Evolutionary conservation across 164 flowering plant species (phyloP).

Genomic region (Kingdonia uniflora): DNA sequence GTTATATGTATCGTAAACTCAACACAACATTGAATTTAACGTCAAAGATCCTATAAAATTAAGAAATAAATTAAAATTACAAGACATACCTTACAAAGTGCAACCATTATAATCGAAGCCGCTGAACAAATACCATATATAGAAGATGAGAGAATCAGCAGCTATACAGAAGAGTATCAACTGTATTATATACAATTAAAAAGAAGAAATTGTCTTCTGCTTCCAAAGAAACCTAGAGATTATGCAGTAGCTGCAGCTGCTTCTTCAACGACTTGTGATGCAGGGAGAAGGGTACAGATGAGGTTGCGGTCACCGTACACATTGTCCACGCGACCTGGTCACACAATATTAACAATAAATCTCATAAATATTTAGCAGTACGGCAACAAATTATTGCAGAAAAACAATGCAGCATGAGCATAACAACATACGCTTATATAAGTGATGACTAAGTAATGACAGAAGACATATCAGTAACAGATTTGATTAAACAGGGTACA

Average conservation of each 20-base stretch:
- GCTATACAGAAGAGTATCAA: background rate
- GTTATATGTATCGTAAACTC: too few relatives aligned
- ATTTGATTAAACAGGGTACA: too few relatives aligned
- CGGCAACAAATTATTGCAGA: too few relatives aligned
- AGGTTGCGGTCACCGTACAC: conserved; percentile 98
- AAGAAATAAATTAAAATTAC: background rate
- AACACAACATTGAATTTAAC: too few relatives aligned
- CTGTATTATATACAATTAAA: conserved; percentile 13
- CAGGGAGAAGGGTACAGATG: conserved; percentile 81
- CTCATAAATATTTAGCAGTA: too few relatives aligned
- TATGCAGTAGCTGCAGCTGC: conserved; percentile 77
- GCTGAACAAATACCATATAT: conserved; percentile 5
- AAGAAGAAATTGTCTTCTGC: background rate
- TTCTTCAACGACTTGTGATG: conserved; percentile 60
- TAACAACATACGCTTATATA: too few relatives aligned
- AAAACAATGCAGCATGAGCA: too few relatives aligned
- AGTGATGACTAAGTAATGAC: too few relatives aligned
- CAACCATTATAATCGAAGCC: conserved; percentile 4
- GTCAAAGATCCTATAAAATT: too few relatives aligned
- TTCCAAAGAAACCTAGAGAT: conserved; percentile 6
- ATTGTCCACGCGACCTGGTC: conserved; percentile 89
- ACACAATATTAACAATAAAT: too few relatives aligned
- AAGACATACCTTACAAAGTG: too few relatives aligned
- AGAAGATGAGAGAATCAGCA: background rate
- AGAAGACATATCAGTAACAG: too few relatives aligned